phyloP scores from a whole-genome alignment of 192 early-diverging fungal species.

The Coemansia erecta region DNA sequence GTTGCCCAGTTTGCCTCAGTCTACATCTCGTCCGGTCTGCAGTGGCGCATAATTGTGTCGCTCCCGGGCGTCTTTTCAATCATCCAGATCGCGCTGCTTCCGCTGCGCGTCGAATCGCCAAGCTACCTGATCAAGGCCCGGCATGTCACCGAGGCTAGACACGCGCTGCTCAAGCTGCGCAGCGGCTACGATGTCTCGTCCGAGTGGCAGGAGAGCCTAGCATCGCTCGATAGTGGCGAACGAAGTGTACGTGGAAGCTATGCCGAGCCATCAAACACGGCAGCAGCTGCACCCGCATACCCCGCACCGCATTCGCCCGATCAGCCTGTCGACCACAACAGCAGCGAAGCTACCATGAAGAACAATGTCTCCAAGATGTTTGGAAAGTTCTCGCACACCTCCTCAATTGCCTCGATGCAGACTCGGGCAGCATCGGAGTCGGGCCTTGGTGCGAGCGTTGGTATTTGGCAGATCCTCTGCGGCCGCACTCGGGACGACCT shows the following conservation, averaged over 20 bases:
- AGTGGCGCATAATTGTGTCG: conserved; percentile 69
- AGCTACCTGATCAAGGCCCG: conserved; percentile 62
- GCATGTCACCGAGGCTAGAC: conserved; percentile 59
- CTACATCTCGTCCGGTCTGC: conserved; percentile 45
- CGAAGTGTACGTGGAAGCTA: neutral
- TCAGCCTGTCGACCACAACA: conserved; percentile 6
- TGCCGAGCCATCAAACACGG: neutral
- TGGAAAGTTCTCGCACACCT: neutral
- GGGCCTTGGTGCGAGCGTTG: neutral
- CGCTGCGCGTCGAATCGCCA: conserved; percentile 66
- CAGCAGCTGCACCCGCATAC: neutral
- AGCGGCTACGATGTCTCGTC: conserved; percentile 57
- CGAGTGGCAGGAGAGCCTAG: conserved; percentile 58
- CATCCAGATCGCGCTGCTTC: conserved; percentile 58
- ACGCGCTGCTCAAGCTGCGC: conserved; percentile 60
- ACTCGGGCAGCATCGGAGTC: conserved; percentile 5
- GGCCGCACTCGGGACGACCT: conserved; percentile 43
- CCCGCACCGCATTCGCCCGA: neutral
- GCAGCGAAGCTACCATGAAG: conserved; percentile 26
- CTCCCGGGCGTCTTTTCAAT: conserved; percentile 59
- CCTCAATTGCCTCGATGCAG: conserved; percentile 3
- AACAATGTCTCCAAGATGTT: neutral
- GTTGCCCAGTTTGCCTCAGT: conserved; percentile 61
- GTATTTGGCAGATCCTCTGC: conserved; percentile 26
- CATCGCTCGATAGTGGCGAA: conserved; percentile 15